A percentile compares a stretch with the other conserved stretches of the same genome.
phyloP scores from a whole-genome alignment of 106 monocot species.

The Acorus calamus region DNA sequence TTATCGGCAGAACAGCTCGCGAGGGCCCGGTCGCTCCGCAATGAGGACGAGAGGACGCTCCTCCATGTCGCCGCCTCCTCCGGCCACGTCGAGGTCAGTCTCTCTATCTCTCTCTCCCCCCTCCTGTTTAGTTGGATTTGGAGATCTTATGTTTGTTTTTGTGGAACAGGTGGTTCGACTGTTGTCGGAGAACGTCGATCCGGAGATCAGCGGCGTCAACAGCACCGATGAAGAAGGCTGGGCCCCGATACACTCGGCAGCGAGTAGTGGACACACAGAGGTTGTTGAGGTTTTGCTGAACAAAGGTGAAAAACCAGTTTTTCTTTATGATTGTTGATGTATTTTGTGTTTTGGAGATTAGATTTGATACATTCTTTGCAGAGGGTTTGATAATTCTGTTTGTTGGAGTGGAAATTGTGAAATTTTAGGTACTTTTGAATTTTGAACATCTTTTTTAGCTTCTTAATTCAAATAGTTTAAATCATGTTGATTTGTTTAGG shows the following conservation, averaged over 20 bases:
- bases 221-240: slow-evolving; percentile 85
- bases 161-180: slow-evolving; percentile 57
- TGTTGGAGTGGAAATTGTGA: too few relatives aligned
- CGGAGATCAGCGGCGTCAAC: slow-evolving; percentile 41
- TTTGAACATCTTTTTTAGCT: too few relatives aligned
- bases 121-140: too few relatives aligned
- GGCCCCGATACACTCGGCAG: slow-evolving; percentile 81
- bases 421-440: too few relatives aligned
- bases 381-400: too few relatives aligned
- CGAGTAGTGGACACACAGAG: slow-evolving; percentile 55
- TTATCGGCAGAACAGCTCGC: slow-evolving; percentile 35
- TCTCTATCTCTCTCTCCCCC: background rate
- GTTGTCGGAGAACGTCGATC: slow-evolving; percentile 28
- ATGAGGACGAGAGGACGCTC: slow-evolving; percentile 89
- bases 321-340: too few relatives aligned
- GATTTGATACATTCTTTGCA: too few relatives aligned
- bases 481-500: too few relatives aligned
- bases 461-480: too few relatives aligned
- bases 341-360: too few relatives aligned
- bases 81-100: slow-evolving; percentile 41
- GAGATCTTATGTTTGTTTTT: background rate
- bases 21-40: slow-evolving; percentile 24
- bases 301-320: slow-evolving; percentile 29
- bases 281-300: slow-evolving; percentile 58
- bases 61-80: slow-evolving; percentile 81